Evolutionary conservation across 2,329 filamentous ascomycete species (phyloP).

Genomic region (Aaosphaeria pasadenensis): DNA sequence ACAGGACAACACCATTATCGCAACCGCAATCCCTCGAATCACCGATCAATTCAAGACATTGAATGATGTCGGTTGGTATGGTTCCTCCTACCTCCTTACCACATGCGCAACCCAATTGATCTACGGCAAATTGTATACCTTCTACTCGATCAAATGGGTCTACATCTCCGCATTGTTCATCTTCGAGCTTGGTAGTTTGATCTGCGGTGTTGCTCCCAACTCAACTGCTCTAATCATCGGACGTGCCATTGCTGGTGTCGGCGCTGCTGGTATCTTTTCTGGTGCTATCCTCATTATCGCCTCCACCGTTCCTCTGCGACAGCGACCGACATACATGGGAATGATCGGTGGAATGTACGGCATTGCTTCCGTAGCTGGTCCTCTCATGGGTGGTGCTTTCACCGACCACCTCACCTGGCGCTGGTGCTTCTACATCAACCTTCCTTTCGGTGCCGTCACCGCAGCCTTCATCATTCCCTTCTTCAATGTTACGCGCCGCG

Average conservation of each 20-base stretch:
- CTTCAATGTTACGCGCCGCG: slow-evolving; percentile 32
- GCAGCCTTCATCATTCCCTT: slow-evolving; percentile 40
- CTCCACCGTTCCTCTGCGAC: slow-evolving; percentile 43
- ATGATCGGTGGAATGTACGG: slow-evolving; percentile 50
- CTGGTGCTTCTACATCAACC: slow-evolving; percentile 36
- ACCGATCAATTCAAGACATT: slow-evolving; percentile 48
- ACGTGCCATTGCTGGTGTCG: slow-evolving; percentile 50
- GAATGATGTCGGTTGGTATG: slow-evolving; percentile 48
- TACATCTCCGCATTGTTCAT: slow-evolving; percentile 44
- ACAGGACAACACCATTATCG: slow-evolving; percentile 48
- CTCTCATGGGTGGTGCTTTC: slow-evolving; percentile 47
- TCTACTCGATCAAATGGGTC: slow-evolving; percentile 47
- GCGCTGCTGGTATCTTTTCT: slow-evolving; percentile 49
- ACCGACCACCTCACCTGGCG: slow-evolving; percentile 47
- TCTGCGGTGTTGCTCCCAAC: slow-evolving; percentile 52
- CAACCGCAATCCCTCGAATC: slow-evolving; percentile 48
- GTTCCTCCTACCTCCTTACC: slow-evolving; percentile 41
- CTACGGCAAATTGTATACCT: slow-evolving; percentile 45
- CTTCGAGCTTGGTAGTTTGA: slow-evolving; percentile 52
- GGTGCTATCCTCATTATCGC: slow-evolving; percentile 49
- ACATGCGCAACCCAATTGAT: slow-evolving; percentile 40
- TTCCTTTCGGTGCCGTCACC: background rate
- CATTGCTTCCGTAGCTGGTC: slow-evolving; percentile 47
- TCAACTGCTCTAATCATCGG: slow-evolving; percentile 51
- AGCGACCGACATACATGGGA: slow-evolving; percentile 50